phyloP scores from a whole-genome alignment of 1,139 yeast species.

The Pichia cactophila region DNA sequence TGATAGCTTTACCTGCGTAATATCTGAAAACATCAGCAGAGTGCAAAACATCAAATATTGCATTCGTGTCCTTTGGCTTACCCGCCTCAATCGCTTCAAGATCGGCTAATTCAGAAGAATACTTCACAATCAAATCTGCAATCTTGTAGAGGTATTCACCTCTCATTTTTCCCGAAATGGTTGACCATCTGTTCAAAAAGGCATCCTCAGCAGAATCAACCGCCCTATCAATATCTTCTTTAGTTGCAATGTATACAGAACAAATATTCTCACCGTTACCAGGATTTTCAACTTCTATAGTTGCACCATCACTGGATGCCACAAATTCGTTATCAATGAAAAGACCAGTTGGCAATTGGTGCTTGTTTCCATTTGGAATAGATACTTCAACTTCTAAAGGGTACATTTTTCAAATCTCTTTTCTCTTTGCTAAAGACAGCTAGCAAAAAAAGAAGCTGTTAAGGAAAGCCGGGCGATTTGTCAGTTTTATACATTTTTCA shows the following conservation, averaged over 20 bases:
- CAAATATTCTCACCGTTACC: constrained; percentile 47
- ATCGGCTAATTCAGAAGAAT: constrained; percentile 43
- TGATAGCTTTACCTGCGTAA: constrained; percentile 54
- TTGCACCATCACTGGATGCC: constrained; percentile 37
- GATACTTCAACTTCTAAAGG: constrained; percentile 32
- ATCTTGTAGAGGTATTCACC: constrained; percentile 42
- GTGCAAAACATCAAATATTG: constrained; percentile 41
- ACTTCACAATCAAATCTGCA: constrained; percentile 43
- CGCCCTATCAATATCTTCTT: constrained; percentile 44
- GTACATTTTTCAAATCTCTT: constrained; percentile 7
- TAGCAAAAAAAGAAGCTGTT: neutral
- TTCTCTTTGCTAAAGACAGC: neutral
- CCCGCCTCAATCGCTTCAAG: constrained; percentile 63
- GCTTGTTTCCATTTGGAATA: constrained; percentile 49
- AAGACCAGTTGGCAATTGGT: constrained; percentile 55
- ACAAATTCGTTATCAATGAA: constrained; percentile 55
- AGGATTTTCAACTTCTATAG: constrained; percentile 47
- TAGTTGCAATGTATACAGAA: constrained; percentile 43
- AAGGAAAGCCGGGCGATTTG: neutral
- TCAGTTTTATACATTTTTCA: no score
- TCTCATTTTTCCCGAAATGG: constrained; percentile 24
- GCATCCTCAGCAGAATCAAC: constrained; percentile 45
- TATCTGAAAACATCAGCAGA: constrained; percentile 44
- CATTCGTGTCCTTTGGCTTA: constrained; percentile 40
- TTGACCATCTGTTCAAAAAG: constrained; percentile 30